Percentiles rank a stretch among this genome's conserved stretches.
Evolutionary conservation across 2,329 filamentous ascomycete species (phyloP).

Genomic region (Penicillium sp.): DNA sequence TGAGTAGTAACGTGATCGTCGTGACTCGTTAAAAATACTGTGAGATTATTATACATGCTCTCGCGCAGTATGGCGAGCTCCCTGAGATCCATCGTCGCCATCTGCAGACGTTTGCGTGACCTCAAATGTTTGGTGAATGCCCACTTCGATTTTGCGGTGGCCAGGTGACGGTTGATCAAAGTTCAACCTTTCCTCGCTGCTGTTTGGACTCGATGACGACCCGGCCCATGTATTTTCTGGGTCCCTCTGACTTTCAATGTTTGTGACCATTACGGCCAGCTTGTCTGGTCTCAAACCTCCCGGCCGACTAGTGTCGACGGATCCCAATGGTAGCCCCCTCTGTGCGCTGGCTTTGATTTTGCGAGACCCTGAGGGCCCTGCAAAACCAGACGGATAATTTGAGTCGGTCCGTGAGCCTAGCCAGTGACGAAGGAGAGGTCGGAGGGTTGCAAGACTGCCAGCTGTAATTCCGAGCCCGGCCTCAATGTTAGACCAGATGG

Average conservation of each 20-base stretch:
- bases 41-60: slow-evolving; percentile 19
- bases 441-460: slow-evolving; percentile 48
- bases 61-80: slow-evolving; percentile 6
- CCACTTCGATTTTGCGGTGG: slow-evolving; percentile 18
- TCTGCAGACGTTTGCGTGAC: slow-evolving; percentile 26
- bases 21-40: neutral
- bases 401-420: slow-evolving; percentile 19
- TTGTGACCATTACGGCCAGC: slow-evolving; percentile 29
- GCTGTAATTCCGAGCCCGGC: slow-evolving; percentile 43
- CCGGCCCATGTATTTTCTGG: slow-evolving; percentile 16
- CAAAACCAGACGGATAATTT: slow-evolving; percentile 22
- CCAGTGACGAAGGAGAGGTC: slow-evolving; percentile 45
- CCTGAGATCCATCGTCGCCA: slow-evolving; percentile 9
- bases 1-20: neutral
- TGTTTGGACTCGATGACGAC: slow-evolving; percentile 18
- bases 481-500: slow-evolving; percentile 40
- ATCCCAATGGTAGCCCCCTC: slow-evolving; percentile 25
- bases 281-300: slow-evolving; percentile 30
- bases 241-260: slow-evolving; percentile 26
- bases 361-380: slow-evolving; percentile 18
- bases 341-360: slow-evolving; percentile 17
- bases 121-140: slow-evolving; percentile 31
- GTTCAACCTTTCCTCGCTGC: slow-evolving; percentile 30
- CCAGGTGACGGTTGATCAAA: slow-evolving; percentile 11
- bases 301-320: slow-evolving; percentile 20